A percentile compares a stretch with the other conserved stretches of the same genome.
phyloP scores from a whole-genome alignment of 805 yeast species.

The Yamadazyma akitaensis region DNA sequence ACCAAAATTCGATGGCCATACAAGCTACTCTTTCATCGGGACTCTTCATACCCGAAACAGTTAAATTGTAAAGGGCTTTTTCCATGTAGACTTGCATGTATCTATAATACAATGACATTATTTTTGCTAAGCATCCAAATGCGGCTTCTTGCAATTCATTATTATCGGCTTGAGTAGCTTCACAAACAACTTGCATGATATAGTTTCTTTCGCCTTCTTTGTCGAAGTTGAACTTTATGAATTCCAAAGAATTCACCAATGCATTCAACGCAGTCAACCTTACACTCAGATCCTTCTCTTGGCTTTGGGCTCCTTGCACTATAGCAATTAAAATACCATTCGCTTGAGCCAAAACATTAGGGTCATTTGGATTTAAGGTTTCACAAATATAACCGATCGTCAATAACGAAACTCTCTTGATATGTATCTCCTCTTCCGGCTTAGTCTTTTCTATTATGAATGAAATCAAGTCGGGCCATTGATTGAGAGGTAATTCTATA shows the following conservation, averaged over 20 bases:
- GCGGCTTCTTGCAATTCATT: slow-evolving; percentile 87
- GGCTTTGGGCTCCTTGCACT: slow-evolving; percentile 90
- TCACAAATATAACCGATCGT: slow-evolving; percentile 97
- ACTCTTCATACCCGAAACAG: slow-evolving; percentile 89
- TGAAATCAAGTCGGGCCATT: slow-evolving; percentile 86
- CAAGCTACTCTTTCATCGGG: slow-evolving; percentile 83
- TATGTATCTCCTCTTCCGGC: slow-evolving; percentile 68
- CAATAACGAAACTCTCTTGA: slow-evolving; percentile 82
- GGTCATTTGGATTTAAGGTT: slow-evolving; percentile 78
- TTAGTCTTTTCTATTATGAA: slow-evolving; percentile 84
- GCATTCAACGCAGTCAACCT: slow-evolving; percentile 91
- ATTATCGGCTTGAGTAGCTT: slow-evolving; percentile 90
- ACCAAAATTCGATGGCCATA: slow-evolving; percentile 99
- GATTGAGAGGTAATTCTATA: slow-evolving; percentile 81
- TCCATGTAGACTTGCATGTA: slow-evolving; percentile 96
- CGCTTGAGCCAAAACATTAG: slow-evolving; percentile 76
- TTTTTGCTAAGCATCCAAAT: slow-evolving; percentile 90
- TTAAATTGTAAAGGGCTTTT: slow-evolving; percentile 86
- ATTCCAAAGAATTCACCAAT: slow-evolving; percentile 83
- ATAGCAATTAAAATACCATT: slow-evolving; percentile 93
- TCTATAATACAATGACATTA: slow-evolving; percentile 83
- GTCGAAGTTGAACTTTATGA: slow-evolving; percentile 83
- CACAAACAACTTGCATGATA: slow-evolving; percentile 98
- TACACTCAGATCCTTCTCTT: slow-evolving; percentile 72
- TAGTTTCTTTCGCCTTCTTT: slow-evolving; percentile 94